Evolutionary conservation across 345 rosid genomes (phyloP).

Genomic region (Eucalyptus curtisii): DNA sequence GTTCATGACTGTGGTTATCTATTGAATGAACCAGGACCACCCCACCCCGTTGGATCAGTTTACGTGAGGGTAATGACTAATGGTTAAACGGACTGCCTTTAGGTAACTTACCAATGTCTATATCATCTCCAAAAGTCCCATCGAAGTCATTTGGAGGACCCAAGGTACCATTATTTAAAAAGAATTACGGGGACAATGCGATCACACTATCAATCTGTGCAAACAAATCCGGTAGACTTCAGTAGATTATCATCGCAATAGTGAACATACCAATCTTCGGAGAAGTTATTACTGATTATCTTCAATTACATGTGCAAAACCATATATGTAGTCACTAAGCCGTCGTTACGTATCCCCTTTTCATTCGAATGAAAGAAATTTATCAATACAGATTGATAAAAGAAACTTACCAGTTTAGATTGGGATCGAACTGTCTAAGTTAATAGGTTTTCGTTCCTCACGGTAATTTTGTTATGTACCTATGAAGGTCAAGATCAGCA

Average conservation of each 20-base stretch:
- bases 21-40: neutral
- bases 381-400: neutral
- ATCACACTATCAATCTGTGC: neutral
- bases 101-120: neutral
- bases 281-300: neutral
- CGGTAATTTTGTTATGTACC: rapidly evolving
- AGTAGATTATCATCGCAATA: neutral
- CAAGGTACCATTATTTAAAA: neutral
- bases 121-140: neutral
- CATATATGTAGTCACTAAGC: neutral
- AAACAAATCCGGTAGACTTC: neutral
- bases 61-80: neutral
- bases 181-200: neutral
- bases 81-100: neutral
- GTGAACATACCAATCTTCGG: neutral
- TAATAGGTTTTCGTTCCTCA: neutral
- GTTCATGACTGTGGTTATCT: neutral
- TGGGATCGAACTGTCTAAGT: neutral
- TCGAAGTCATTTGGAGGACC: neutral
- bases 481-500: neutral
- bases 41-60: neutral
- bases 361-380: neutral
- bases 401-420: neutral
- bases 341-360: rapidly evolving
- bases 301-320: neutral